A percentile compares a stretch with the other conserved stretches of the same genome.
These are phyloP conservation scores for Tetracladium maxilliforme DNA, from an alignment of 2,329 filamentous ascomycete species.

Conservation along the genomic window DNA sequence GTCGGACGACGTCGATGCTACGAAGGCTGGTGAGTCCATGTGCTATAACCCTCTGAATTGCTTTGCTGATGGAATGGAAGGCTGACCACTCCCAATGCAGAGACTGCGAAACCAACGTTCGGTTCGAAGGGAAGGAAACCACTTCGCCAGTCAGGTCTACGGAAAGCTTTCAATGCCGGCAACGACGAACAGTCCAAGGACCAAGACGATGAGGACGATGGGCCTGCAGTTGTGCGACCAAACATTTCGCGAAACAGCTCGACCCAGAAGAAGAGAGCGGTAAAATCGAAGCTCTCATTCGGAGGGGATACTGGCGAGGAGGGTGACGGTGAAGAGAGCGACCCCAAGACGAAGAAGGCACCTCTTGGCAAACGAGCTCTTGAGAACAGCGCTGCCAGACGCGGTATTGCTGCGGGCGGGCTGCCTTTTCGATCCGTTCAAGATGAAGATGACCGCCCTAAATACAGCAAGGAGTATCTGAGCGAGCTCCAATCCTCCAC, in stretches of 20 bases:
- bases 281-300: slow-evolving; percentile 60
- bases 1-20: slow-evolving; percentile 23
- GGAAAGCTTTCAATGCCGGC: too few relatives aligned
- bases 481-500: slow-evolving; percentile 77
- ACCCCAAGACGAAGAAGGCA: slow-evolving; percentile 46
- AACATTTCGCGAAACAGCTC: too few relatives aligned
- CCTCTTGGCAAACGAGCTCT: slow-evolving; percentile 47
- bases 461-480: slow-evolving; percentile 76
- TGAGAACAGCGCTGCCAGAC: slow-evolving; percentile 52
- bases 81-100: too few relatives aligned
- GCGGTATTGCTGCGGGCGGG: slow-evolving; percentile 19
- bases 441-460: slow-evolving; percentile 56
- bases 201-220: slow-evolving; percentile 2
- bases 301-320: slow-evolving; percentile 42
- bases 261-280: slow-evolving; percentile 54
- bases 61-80: too few relatives aligned
- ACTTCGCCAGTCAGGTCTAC: too few relatives aligned
- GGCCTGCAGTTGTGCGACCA: too few relatives aligned
- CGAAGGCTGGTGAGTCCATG: slow-evolving; percentile 10
- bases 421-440: slow-evolving; percentile 41
- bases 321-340: slow-evolving; percentile 35
- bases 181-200: too few relatives aligned
- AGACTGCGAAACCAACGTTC: too few relatives aligned
- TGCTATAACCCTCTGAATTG: too few relatives aligned
- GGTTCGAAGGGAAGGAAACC: too few relatives aligned